These are phyloP conservation scores for Neocucurbitaria cava DNA, from an alignment of 2,329 filamentous ascomycete genomes.

Conservation along the genomic window DNA sequence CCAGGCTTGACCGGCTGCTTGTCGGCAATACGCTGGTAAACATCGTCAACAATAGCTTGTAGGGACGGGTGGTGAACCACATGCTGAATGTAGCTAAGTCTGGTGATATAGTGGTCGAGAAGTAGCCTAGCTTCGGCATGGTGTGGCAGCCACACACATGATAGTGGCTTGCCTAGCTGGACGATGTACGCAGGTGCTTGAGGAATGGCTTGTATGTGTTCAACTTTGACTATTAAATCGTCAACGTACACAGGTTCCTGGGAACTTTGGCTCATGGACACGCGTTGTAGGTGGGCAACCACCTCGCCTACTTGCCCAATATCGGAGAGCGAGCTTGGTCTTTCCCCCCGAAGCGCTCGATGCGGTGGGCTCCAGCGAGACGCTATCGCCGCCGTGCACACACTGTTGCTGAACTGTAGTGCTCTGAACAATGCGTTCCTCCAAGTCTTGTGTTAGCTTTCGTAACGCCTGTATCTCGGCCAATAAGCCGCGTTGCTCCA, in stretches of 20 bases:
- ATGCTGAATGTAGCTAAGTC: slow-evolving; percentile 46
- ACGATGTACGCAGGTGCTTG: background rate
- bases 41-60: slow-evolving; percentile 6
- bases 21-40: background rate
- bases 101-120: slow-evolving; percentile 40
- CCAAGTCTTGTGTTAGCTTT: background rate
- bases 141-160: slow-evolving; percentile 39
- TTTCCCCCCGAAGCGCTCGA: background rate
- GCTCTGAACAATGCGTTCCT: background rate
- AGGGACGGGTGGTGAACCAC: slow-evolving; percentile 43
- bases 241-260: background rate
- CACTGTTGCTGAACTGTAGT: background rate
- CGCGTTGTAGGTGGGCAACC: slow-evolving; percentile 3
- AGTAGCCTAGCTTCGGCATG: slow-evolving; percentile 43
- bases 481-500: background rate
- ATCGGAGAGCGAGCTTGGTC: background rate
- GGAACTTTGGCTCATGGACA: slow-evolving; percentile 1
- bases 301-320: background rate
- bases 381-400: background rate
- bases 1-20: background rate
- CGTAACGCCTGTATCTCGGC: background rate
- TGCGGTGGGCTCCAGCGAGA: background rate
- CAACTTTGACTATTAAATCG: slow-evolving; percentile 2
- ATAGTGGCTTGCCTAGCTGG: background rate
- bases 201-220: slow-evolving; percentile 3